Evolutionary conservation across 1,139 yeast species (phyloP).

Genomic region (Debaryomyces nepalensis): DNA sequence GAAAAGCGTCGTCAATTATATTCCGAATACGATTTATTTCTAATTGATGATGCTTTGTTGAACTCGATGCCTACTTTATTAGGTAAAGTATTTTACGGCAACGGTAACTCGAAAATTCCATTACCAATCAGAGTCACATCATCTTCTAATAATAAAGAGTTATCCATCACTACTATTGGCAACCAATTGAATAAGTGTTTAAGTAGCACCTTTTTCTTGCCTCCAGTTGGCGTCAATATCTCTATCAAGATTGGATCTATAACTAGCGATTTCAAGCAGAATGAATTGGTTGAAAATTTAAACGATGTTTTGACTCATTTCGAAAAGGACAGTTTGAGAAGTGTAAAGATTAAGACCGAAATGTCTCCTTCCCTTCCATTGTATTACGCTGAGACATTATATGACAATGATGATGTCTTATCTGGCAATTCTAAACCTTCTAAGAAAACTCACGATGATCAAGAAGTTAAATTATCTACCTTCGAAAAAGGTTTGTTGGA

Average conservation of each 20-base stretch:
- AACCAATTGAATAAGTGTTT: constrained; percentile 65
- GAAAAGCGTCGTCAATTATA: constrained; percentile 73
- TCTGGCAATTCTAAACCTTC: constrained; percentile 23
- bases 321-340: constrained; percentile 49
- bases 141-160: constrained; percentile 38
- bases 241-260: constrained; percentile 70
- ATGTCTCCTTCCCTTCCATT: constrained; percentile 85
- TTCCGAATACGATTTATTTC: constrained; percentile 67
- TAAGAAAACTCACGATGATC: constrained; percentile 29
- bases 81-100: constrained; percentile 75
- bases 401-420: constrained; percentile 38
- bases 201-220: constrained; percentile 61
- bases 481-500: constrained; percentile 83
- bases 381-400: constrained; percentile 67
- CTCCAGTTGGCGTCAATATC: constrained; percentile 77
- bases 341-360: constrained; percentile 69
- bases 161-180: constrained; percentile 60
- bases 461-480: constrained; percentile 50
- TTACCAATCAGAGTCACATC: constrained; percentile 63
- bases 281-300: constrained; percentile 57
- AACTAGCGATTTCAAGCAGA: constrained; percentile 35
- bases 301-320: constrained; percentile 59
- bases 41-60: constrained; percentile 82
- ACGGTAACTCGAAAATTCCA: constrained; percentile 65
- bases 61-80: constrained; percentile 80